phyloP scores from a whole-genome alignment of 2,329 filamentous ascomycete species.

The Furcasterigmium sp. region DNA sequence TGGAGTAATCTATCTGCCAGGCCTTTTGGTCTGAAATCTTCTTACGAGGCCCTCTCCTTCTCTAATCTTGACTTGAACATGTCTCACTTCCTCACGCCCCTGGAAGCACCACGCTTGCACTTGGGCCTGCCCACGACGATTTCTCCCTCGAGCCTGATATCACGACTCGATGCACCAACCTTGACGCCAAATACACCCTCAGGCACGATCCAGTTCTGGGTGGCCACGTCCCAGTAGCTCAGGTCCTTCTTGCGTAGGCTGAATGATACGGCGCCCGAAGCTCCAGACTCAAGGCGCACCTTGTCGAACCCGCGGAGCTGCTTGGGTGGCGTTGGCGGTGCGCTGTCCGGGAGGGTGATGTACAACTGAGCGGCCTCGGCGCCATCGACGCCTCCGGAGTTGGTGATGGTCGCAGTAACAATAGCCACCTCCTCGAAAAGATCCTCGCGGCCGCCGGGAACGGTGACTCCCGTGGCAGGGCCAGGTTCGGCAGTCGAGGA shows the following conservation, averaged over 20 bases:
- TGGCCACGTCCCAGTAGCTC: conserved; percentile 58
- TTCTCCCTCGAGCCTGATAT: conserved; percentile 31
- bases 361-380: conserved; percentile 64
- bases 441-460: conserved; percentile 38
- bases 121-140: conserved; percentile 5
- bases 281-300: conserved; percentile 42
- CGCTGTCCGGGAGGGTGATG: conserved; percentile 34
- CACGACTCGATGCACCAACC: conserved; percentile 41
- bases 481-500: conserved; percentile 30
- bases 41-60: no score
- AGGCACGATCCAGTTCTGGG: conserved; percentile 56
- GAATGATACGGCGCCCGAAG: conserved; percentile 44
- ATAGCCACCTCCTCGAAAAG: conserved; percentile 39
- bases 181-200: conserved; percentile 33
- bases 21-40: no score
- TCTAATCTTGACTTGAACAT: no score
- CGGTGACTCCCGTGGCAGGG: conserved; percentile 30
- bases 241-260: conserved; percentile 55
- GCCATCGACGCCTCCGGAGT: conserved; percentile 56
- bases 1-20: no score
- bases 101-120: background rate
- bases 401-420: conserved; percentile 57
- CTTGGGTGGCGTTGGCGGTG: conserved; percentile 38
- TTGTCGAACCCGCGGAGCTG: conserved; percentile 67
- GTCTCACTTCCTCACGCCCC: no score